Percentiles rank a stretch among this genome's conserved stretches.
These are phyloP conservation scores for Vaccinium vitisidaea DNA, from an alignment of 148 eudicot species.

Conservation along the genomic window DNA sequence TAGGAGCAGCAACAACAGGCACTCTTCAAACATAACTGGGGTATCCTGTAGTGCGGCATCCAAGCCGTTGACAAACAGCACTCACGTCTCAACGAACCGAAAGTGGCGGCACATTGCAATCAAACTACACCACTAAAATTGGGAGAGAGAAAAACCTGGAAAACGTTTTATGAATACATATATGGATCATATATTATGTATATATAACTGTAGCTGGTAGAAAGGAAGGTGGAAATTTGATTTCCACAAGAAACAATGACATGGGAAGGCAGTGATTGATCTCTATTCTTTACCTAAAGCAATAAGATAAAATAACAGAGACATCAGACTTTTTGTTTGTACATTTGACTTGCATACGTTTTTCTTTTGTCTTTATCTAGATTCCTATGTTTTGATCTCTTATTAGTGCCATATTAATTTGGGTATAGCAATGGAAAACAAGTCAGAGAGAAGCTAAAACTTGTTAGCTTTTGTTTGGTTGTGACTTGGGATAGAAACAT, in stretches of 20 bases:
- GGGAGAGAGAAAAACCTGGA: too few relatives aligned
- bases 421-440: background rate
- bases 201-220: too few relatives aligned
- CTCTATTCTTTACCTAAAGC: background rate
- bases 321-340: background rate
- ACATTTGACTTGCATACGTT: background rate
- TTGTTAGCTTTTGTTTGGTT: background rate
- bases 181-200: too few relatives aligned
- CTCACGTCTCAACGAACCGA: too few relatives aligned
- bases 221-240: background rate
- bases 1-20: too few relatives aligned
- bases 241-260: background rate
- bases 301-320: background rate
- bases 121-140: too few relatives aligned
- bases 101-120: too few relatives aligned
- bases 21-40: too few relatives aligned
- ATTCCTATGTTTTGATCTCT: background rate
- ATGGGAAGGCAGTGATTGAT: background rate
- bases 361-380: background rate
- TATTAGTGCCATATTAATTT: background rate
- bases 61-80: too few relatives aligned
- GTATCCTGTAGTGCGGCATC: too few relatives aligned
- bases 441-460: background rate
- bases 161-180: too few relatives aligned
- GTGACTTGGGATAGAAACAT: background rate